Conservation (phyloP, 2,329 filamentous ascomycete species). For the Colletotrichum sp. region DNA sequence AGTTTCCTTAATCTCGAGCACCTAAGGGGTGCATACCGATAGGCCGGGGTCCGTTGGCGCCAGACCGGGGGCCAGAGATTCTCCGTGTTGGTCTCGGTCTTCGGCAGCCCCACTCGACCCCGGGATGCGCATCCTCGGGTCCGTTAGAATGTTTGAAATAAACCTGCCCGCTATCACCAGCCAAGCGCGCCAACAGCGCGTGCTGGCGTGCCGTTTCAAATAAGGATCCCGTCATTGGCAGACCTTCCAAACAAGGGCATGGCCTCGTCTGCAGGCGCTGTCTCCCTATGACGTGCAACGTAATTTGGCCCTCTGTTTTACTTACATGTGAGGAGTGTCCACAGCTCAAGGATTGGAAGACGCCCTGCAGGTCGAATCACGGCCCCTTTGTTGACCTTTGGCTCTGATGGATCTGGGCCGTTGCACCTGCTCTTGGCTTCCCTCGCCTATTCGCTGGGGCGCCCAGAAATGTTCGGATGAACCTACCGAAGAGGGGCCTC, state of each 20-base stretch:
- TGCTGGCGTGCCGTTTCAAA: conserved; percentile 4
- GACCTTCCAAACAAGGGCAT: not conserved
- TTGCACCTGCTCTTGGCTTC: not conserved
- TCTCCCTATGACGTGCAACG: conserved; percentile 12
- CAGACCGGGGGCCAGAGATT: not conserved
- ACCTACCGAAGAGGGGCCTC: not conserved
- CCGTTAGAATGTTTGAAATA: conserved; percentile 13
- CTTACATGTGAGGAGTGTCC: not conserved
- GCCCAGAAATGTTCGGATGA: not conserved
- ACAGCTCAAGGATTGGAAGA: not conserved
- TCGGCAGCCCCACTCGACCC: conserved; percentile 6
- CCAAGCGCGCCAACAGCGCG: conserved; percentile 1
- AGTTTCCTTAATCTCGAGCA: conserved; percentile 7
- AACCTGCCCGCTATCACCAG: not conserved
- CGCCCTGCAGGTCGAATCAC: not conserved
- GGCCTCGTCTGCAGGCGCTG: not conserved
- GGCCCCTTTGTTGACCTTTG: not conserved
- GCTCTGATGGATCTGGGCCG: not conserved
- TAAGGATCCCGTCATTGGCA: conserved; percentile 2
- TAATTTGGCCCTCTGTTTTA: not conserved
- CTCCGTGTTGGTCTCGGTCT: conserved; percentile 9
- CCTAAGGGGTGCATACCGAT: not conserved
- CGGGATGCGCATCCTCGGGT: conserved; percentile 6
- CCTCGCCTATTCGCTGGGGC: not conserved
- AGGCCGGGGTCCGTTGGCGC: not conserved